A percentile compares a stretch with the other conserved stretches of the same genome.
Evolutionary conservation across 1,284 basidiomycete genomes (phyloP).

Genomic region (Cryptococcus sp.): DNA sequence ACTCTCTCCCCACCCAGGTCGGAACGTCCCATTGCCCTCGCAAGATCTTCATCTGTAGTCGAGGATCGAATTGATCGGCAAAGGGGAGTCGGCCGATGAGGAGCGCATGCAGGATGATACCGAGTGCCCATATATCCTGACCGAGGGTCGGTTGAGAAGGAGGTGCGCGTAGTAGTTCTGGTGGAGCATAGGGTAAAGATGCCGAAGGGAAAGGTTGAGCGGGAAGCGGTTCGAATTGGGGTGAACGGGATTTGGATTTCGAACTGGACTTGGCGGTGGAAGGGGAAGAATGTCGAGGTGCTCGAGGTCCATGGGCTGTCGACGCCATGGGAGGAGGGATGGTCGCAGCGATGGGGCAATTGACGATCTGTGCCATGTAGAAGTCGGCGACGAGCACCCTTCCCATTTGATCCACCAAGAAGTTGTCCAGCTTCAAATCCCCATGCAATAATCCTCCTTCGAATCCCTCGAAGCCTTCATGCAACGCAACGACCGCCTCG

Average conservation of each 20-base stretch:
- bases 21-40: slow-evolving; percentile 59
- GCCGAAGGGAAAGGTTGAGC: slow-evolving; percentile 60
- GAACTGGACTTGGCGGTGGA: slow-evolving; percentile 1
- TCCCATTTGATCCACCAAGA: slow-evolving; percentile 79
- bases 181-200: slow-evolving; percentile 82
- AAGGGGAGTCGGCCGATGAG: slow-evolving; percentile 78
- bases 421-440: slow-evolving; percentile 95
- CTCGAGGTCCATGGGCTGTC: not conserved
- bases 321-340: slow-evolving; percentile 9
- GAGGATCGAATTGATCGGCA: slow-evolving; percentile 76
- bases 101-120: slow-evolving; percentile 76
- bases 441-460: slow-evolving; percentile 73
- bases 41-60: slow-evolving; percentile 83
- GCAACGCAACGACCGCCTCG: slow-evolving; percentile 76
- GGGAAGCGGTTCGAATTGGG: slow-evolving; percentile 6
- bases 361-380: slow-evolving; percentile 39
- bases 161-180: slow-evolving; percentile 60
- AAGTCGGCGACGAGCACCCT: slow-evolving; percentile 45
- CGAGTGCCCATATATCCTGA: slow-evolving; percentile 90
- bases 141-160: slow-evolving; percentile 47
- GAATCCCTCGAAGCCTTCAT: slow-evolving; percentile 52
- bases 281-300: slow-evolving; percentile 4
- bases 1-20: slow-evolving; percentile 58
- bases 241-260: slow-evolving; percentile 1
- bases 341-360: not conserved